These are phyloP conservation scores for Apophysomyces variabilis DNA, from an alignment of 371 early-diverging fungal genomes.

Conservation along the genomic window DNA sequence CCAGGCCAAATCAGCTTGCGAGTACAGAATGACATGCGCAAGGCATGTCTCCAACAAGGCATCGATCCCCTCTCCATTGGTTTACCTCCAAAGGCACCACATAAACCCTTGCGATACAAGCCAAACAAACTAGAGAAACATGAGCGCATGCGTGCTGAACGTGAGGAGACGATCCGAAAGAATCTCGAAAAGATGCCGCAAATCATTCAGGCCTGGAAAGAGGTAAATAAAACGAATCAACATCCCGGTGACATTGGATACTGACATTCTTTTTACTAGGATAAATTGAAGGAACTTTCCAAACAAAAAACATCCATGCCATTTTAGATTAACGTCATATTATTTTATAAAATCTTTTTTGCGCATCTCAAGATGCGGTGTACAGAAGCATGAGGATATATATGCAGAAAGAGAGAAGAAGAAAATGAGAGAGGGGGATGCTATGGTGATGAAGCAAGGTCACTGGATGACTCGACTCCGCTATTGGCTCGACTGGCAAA, in stretches of 20 bases:
- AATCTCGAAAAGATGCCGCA: slow-evolving; percentile 56
- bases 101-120: slow-evolving; percentile 51
- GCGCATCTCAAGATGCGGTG: slow-evolving; percentile 6
- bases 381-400: background rate
- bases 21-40: slow-evolving; percentile 65
- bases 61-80: slow-evolving; percentile 61
- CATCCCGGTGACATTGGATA: background rate
- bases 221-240: slow-evolving; percentile 29
- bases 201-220: slow-evolving; percentile 56
- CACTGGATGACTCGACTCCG: slow-evolving; percentile 19
- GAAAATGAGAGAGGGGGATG: background rate
- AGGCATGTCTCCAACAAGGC: slow-evolving; percentile 58
- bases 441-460: slow-evolving; percentile 7
- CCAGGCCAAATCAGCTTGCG: slow-evolving; percentile 58
- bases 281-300: slow-evolving; percentile 51
- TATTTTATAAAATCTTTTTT: slow-evolving; percentile 6
- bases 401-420: background rate
- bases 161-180: slow-evolving; percentile 47
- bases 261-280: slow-evolving; percentile 22
- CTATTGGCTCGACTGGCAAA: slow-evolving; percentile 63
- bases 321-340: slow-evolving; percentile 31
- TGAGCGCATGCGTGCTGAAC: slow-evolving; percentile 62
- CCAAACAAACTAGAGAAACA: slow-evolving; percentile 71
- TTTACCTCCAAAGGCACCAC: slow-evolving; percentile 34
- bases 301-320: slow-evolving; percentile 56